Percentiles rank a stretch among this genome's conserved stretches.
Conservation (phyloP, 2,329 filamentous ascomycete genomes). For the Parastagonospora nodorum region DNA sequence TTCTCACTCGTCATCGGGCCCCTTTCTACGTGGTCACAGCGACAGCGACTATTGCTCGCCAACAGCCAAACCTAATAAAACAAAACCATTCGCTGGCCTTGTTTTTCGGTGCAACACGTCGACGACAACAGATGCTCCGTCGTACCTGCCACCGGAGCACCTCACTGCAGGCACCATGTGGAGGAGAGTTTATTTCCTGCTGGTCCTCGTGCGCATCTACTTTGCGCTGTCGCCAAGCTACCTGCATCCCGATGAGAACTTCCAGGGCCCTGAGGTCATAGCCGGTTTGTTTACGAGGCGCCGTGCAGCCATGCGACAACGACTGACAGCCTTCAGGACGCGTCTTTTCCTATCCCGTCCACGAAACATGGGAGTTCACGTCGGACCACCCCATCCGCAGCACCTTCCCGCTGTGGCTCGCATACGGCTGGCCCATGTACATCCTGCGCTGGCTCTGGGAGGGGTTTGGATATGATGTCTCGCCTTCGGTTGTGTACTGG, state of each 20-base stretch:
- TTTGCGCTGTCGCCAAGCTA: conserved; percentile 95
- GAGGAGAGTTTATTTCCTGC: conserved; percentile 83
- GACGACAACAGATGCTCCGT: conserved; percentile 29
- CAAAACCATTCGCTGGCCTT: conserved; percentile 28
- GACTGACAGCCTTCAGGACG: conserved; percentile 64
- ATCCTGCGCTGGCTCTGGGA: conserved; percentile 91
- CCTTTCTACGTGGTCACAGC: conserved; percentile 28
- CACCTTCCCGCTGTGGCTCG: conserved; percentile 93
- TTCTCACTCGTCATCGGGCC: conserved; percentile 11
- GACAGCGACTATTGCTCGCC: conserved; percentile 23
- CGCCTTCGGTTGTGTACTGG: conserved; percentile 89
- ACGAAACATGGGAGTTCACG: conserved; percentile 95
- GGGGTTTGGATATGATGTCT: conserved; percentile 79
- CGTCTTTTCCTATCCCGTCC: conserved; percentile 89
- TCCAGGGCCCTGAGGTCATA: conserved; percentile 96
- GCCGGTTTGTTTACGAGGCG: conserved; percentile 65
- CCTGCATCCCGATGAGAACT: conserved; percentile 97
- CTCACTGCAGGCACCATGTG: conserved; percentile 67
- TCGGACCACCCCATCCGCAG: conserved; percentile 87
- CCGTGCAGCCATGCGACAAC: conserved; percentile 3
- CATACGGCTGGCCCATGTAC: conserved; percentile 93
- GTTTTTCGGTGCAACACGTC: conserved; percentile 14
- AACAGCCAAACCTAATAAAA: conserved; percentile 25
- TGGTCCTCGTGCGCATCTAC: conserved; percentile 87
- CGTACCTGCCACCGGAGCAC: conserved; percentile 16